Evolutionary conservation across 768 basidiomycete species (phyloP), one percentile per base, ranked within the genome.

Genomic region (Podaxis mareebaensis): DNA sequence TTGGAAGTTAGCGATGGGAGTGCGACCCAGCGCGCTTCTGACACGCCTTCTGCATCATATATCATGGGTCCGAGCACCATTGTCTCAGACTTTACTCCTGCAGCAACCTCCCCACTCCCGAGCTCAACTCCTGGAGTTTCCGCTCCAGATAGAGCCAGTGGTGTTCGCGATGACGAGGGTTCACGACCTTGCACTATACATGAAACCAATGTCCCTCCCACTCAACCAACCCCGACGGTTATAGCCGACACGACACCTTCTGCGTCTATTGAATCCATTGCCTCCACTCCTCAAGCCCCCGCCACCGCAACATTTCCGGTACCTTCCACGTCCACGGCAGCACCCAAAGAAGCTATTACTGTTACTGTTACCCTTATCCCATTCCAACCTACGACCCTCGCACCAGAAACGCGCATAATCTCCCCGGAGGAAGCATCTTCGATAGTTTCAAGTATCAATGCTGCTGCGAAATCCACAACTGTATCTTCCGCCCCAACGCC

Each of bases 341-440:
- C 10, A 11, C 49, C 24, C 5, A 8, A 39, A 22, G 22, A 12
- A 24, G 70, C 74, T 20, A 78, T 78, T 33, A 78, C 78, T 28
- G 73, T 76, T 49, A 76, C 79, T 26, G 67, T 77, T 13, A 74
- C 73, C 22, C 61, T 66, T 13, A 5, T 71, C n/a, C 65, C 67
- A 58, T 55, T 66, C 30, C 38, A 66, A 58, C 52, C 69, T 12
- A 72, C 72, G 7, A 74, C 75, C 4, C 69, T 79, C 44, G 57
- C 72, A 3, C 66, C 78, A 15, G 71, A 74, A 22, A 85, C 83
- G 0, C 73, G 74, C 28, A 83, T 81, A 1, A 69, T 86, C 48
- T 71, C 75, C 26, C 81, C 82, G 8, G 66, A 76, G 11, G 75
- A 80, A 36, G 83, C 81, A 3, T 73, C 77, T 15, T 76, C 74